phyloP scores from a whole-genome alignment of 2,329 filamentous ascomycete species.

The Fusarium zealandicum region DNA sequence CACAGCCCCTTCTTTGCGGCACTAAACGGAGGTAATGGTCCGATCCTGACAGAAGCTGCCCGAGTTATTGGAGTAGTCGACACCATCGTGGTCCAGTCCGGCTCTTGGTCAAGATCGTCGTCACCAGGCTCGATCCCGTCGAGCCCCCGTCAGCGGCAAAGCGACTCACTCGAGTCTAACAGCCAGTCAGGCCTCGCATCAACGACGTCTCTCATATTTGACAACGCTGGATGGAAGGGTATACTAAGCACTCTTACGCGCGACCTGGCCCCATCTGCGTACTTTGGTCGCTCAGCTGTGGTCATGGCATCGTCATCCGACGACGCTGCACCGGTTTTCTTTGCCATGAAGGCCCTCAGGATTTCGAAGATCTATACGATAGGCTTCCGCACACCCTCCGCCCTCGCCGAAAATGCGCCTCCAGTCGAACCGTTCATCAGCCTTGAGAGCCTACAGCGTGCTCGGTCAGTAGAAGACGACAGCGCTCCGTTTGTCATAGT shows the following conservation, averaged over 20 bases:
- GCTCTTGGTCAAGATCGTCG: constrained; percentile 51
- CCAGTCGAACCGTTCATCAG: constrained; percentile 82
- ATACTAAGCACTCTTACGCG: constrained; percentile 82
- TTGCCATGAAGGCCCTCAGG: constrained; percentile 76
- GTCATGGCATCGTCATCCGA: constrained; percentile 76
- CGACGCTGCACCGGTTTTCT: constrained; percentile 80
- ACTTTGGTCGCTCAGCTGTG: constrained; percentile 76
- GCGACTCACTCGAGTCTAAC: constrained; percentile 32
- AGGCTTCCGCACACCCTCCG: constrained; percentile 72
- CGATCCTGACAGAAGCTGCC: constrained; percentile 75
- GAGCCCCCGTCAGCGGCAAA: constrained; percentile 52
- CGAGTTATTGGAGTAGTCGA: constrained; percentile 82
- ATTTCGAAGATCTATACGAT: constrained; percentile 85
- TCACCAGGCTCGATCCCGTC: constrained; percentile 59
- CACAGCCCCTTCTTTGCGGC: constrained; percentile 59
- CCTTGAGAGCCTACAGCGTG: constrained; percentile 67
- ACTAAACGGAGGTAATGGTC: constrained; percentile 59
- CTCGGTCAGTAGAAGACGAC: constrained; percentile 56
- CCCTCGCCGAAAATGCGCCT: constrained; percentile 68
- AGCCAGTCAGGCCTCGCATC: constrained; percentile 51
- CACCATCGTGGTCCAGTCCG: constrained; percentile 72
- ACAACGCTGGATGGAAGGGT: constrained; percentile 86
- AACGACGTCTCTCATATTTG: constrained; percentile 70
- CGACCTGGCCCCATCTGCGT: constrained; percentile 84
- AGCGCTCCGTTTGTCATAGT: constrained; percentile 80